Evolutionary conservation across 176 grass and related monocot species (phyloP).

Genomic region (Thalia dealbata): DNA sequence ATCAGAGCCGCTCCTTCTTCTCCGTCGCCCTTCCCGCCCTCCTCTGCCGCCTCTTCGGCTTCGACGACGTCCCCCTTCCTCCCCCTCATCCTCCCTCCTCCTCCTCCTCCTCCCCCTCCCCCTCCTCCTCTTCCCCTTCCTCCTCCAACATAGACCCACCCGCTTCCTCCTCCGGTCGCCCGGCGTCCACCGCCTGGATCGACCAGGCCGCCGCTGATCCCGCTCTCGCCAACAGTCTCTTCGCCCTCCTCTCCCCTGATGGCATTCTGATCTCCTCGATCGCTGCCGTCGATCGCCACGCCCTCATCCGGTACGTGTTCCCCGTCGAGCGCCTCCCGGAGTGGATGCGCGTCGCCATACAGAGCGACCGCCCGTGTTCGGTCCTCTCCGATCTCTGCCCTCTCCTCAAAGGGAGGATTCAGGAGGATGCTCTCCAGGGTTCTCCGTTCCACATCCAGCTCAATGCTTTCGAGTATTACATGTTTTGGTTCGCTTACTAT

Average conservation of each 20-base stretch:
- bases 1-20: conserved; percentile 23
- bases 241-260: conserved; percentile 40
- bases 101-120: conserved; percentile 39
- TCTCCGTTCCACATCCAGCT: conserved; percentile 39
- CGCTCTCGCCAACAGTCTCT: conserved; percentile 29
- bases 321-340: conserved; percentile 70
- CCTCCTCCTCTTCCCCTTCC: conserved; percentile 3
- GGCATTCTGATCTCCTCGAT: conserved; percentile 65
- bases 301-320: conserved; percentile 60
- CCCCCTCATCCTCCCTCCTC: conserved; percentile 30
- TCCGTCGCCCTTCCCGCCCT: conserved; percentile 26
- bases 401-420: conserved; percentile 42
- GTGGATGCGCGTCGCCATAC: conserved; percentile 50
- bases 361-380: conserved; percentile 14
- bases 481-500: conserved; percentile 98
- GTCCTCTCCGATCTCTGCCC: conserved; percentile 32
- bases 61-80: conserved; percentile 26
- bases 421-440: conserved; percentile 31
- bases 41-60: conserved; percentile 30
- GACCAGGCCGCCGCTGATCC: conserved; percentile 34
- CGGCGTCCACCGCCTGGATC: conserved; percentile 49
- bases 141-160: conserved; percentile 46
- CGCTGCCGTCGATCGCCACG: conserved; percentile 38
- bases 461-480: conserved; percentile 73
- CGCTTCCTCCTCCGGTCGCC: conserved; percentile 30